Evolutionary conservation across 2,329 filamentous ascomycete genomes (phyloP).

Genomic region (Exophiala calicioides): DNA sequence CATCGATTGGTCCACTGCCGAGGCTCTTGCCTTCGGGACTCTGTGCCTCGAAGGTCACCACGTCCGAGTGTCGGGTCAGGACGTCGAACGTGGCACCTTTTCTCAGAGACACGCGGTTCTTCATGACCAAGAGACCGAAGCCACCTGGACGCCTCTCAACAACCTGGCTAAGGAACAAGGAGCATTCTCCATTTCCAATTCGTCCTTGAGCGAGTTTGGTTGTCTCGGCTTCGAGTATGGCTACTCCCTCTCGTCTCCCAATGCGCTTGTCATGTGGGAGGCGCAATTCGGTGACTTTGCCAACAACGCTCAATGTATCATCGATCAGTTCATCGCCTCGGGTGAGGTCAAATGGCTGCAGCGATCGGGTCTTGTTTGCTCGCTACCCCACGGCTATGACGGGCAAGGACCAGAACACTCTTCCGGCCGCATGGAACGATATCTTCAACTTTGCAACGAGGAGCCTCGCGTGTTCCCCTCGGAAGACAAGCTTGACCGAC

Average conservation of each 20-base stretch:
- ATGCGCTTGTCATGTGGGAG: conserved; percentile 98
- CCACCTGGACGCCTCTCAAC: conserved; percentile 89
- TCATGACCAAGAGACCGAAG: conserved; percentile 94
- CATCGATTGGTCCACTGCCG: conserved; percentile 97
- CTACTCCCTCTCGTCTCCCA: conserved; percentile 94
- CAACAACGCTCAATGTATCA: conserved; percentile 98
- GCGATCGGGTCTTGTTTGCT: conserved; percentile 93
- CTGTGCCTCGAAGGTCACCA: conserved; percentile 93
- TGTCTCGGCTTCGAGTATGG: conserved; percentile 96
- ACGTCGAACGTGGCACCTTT: conserved; percentile 99
- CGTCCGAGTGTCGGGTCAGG: conserved; percentile 95
- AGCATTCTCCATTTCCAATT: conserved; percentile 96
- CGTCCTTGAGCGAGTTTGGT: conserved; percentile 74
- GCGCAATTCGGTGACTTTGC: conserved; percentile 99
- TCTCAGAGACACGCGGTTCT: conserved; percentile 96
- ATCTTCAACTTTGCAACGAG: conserved; percentile 95
- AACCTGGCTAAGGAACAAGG: conserved; percentile 87
- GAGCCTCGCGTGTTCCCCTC: conserved; percentile 91
- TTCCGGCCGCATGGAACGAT: conserved; percentile 94
- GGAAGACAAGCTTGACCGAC: conserved; percentile 84
- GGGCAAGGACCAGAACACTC: conserved; percentile 98
- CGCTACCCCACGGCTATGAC: conserved; percentile 95
- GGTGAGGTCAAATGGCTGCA: conserved; percentile 99
- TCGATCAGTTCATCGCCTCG: conserved; percentile 97
- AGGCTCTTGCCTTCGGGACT: conserved; percentile 91